Evolutionary conservation across 768 basidiomycete genomes (phyloP), one percentile per base, ranked within the genome.

Genomic region (Neoboletus magnificus): DNA sequence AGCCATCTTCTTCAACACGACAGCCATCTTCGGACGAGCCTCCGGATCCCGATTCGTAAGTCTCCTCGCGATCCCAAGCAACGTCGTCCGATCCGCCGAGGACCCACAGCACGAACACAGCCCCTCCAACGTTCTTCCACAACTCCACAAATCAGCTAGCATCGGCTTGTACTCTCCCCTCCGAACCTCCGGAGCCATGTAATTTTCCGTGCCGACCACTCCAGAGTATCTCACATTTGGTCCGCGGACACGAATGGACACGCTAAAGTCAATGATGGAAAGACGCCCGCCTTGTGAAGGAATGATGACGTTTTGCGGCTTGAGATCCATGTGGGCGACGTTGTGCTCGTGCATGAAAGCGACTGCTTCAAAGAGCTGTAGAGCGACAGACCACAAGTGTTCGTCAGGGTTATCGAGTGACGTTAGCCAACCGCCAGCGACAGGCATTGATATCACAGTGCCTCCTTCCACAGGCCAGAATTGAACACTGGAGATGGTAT

Each of bases 401-500:
- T 36, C 4, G 18, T 9, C 36, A 6, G 8, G 36, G 18, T 36
- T 36, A 18, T 36, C 36, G 3, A 36, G 36, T 18, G 36, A 18
- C 5, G 36, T 36, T 3, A 36, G 36, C 18, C 18, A 9, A 13
- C 36, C 18, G 18, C 36, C 36, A 36, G 36, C 36, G 18, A 18
- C 36, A 9, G 36, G 36, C 16, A 36, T 36, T 18, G 36, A 36
- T 36, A 36, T 36, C 18, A 10, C 8, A 18, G 36, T 18, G 36
- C 36, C 39, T 6, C 39, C 39, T 20, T 40, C 10, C 45, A 57
- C 50, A 11, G 45, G 39, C 50, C 55, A 56, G 32, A 56, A 49
- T 13, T 9, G 36, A 6, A 54, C 44, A 16, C 16, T 36, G 3
- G 43, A 33, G 23, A 60, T 63, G 8, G 58, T 63, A n/a, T 54